phyloP scores from a whole-genome alignment of 805 yeast genomes.

The Cyberlindnera xylosilytica region DNA sequence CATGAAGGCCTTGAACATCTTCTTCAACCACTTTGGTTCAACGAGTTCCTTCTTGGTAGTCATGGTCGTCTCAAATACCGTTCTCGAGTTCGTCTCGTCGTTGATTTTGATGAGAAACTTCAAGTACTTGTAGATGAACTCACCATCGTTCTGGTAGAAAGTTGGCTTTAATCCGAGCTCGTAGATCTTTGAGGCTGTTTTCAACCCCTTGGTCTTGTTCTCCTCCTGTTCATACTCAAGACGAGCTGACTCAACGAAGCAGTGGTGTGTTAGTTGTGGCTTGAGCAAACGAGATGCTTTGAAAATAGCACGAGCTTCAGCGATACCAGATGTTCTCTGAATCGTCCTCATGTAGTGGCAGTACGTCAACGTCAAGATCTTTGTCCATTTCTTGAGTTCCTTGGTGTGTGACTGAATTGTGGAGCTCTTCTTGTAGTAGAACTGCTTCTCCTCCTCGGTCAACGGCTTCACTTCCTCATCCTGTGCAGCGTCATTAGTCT shows the following conservation, averaged over 20 bases:
- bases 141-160: constrained; percentile 49
- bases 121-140: constrained; percentile 65
- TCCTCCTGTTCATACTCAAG: constrained; percentile 56
- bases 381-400: constrained; percentile 19
- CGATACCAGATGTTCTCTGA: constrained; percentile 64
- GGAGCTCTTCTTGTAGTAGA: constrained; percentile 13
- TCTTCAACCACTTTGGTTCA: constrained; percentile 35
- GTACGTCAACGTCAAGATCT: constrained; percentile 61
- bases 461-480: constrained; percentile 12
- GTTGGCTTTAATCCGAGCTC: constrained; percentile 67
- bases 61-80: constrained; percentile 75
- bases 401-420: constrained; percentile 10
- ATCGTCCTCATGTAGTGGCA: constrained; percentile 67
- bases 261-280: constrained; percentile 59
- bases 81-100: constrained; percentile 70
- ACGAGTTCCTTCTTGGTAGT: constrained; percentile 32
- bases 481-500: constrained; percentile 7
- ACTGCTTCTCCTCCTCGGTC: constrained; percentile 11
- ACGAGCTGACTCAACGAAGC: constrained; percentile 78
- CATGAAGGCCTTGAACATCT: constrained; percentile 56
- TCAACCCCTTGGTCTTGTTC: constrained; percentile 50
- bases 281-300: constrained; percentile 61
- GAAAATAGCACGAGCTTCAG: constrained; percentile 71
- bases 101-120: constrained; percentile 66
- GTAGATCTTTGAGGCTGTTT: constrained; percentile 68